Conservation (phyloP, 129 eudicot genomes). For the Centrapalus pauciflorus region DNA sequence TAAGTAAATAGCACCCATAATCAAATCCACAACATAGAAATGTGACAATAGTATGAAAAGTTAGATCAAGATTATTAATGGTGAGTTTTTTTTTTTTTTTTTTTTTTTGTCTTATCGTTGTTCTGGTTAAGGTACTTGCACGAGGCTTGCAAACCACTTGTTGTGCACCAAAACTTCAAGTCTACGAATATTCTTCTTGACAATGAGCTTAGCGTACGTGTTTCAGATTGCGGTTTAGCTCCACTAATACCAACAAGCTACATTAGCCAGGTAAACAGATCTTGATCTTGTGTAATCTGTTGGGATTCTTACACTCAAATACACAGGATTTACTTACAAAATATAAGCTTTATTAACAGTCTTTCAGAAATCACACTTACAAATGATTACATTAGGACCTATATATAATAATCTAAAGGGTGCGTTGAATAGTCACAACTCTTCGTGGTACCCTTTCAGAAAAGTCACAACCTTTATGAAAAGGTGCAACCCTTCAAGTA, state of each 20-base stretch:
- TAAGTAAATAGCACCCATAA: not conserved
- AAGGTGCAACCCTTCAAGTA: no score
- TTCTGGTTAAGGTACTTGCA: slow-evolving; percentile 55
- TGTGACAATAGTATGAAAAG: not conserved
- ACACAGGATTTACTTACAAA: no score
- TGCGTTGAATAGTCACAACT: no score
- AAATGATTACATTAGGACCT: no score
- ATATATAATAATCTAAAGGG: no score
- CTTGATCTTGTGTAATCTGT: not conserved
- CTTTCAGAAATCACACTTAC: no score
- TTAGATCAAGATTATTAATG: not conserved
- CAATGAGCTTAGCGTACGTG: slow-evolving; percentile 47
- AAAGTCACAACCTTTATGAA: no score
- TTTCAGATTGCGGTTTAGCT: slow-evolving; percentile 87
- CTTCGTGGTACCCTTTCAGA: no score
- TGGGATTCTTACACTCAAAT: no score
- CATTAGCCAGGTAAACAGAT: slow-evolving; percentile 44
- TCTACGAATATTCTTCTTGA: slow-evolving; percentile 70
- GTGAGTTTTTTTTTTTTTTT: no score
- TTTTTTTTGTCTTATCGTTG: not conserved
- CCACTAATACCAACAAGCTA: slow-evolving; percentile 45
- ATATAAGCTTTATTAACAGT: no score
- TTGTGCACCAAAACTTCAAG: slow-evolving; percentile 67
- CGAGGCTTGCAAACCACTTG: slow-evolving; percentile 59
- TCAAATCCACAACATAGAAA: not conserved